These are phyloP conservation scores for Avena insularis DNA, from an alignment of 176 grass and related monocot genomes.

Conservation along the genomic window DNA sequence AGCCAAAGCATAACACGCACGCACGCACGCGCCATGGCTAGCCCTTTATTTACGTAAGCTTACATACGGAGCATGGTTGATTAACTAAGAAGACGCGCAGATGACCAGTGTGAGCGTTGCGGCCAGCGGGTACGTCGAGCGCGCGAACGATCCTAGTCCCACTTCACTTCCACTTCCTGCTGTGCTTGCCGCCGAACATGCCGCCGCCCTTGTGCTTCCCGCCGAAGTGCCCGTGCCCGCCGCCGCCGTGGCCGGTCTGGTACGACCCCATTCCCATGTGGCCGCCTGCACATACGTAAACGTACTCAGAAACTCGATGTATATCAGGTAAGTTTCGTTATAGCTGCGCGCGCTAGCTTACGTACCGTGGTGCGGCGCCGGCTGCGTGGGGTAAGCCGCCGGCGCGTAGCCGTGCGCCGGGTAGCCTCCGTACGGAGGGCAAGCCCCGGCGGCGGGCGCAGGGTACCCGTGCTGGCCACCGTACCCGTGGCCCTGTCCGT, in stretches of 20 bases:
- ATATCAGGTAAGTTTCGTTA: background rate
- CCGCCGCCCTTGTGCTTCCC: slow-evolving; percentile 58
- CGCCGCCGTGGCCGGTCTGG: slow-evolving; percentile 35
- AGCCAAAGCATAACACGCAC: background rate
- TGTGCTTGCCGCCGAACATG: slow-evolving; percentile 49
- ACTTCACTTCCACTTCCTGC: slow-evolving; percentile 55
- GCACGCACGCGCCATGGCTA: background rate
- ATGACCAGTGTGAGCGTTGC: too few relatives aligned
- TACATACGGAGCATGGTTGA: background rate
- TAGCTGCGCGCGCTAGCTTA: too few relatives aligned
- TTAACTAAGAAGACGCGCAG: too few relatives aligned
- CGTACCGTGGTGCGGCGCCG: slow-evolving; percentile 37
- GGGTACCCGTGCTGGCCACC: slow-evolving; percentile 26
- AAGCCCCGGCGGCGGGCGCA: slow-evolving; percentile 30
- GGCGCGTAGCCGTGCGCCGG: slow-evolving; percentile 39
- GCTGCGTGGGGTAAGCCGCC: slow-evolving; percentile 41
- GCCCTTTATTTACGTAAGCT: slow-evolving; percentile 40
- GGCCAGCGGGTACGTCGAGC: too few relatives aligned
- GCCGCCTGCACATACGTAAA: slow-evolving; percentile 12
- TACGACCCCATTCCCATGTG: slow-evolving; percentile 52
- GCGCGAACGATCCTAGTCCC: too few relatives aligned
- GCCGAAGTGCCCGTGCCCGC: slow-evolving; percentile 32
- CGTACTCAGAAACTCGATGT: background rate
- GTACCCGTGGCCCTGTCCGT: background rate
- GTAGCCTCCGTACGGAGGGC: slow-evolving; percentile 25